These are phyloP conservation scores for Didymella glomerata DNA, from an alignment of 2,329 filamentous ascomycete species.

Conservation along the genomic window DNA sequence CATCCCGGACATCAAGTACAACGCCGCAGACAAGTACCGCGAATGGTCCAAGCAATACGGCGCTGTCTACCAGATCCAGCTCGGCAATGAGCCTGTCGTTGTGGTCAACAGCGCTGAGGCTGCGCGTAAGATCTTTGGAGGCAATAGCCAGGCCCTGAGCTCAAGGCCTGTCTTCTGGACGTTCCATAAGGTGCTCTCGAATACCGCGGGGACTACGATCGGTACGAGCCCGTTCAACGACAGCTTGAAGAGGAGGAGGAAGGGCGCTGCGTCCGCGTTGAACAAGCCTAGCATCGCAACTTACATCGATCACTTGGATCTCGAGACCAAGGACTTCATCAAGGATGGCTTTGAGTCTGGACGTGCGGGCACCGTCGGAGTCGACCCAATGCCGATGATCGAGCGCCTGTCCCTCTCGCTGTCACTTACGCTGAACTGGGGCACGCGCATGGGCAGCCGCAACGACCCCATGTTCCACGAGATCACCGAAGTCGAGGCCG, in stretches of 20 bases:
- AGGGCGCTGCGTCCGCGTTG: slow-evolving; percentile 70
- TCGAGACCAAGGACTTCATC: slow-evolving; percentile 70
- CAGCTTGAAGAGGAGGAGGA: slow-evolving; percentile 69
- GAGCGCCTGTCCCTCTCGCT: slow-evolving; percentile 70
- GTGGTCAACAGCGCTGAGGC: slow-evolving; percentile 55
- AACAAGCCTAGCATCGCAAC: slow-evolving; percentile 71
- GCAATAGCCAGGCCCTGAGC: slow-evolving; percentile 54
- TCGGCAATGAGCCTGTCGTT: slow-evolving; percentile 56
- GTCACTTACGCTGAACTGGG: slow-evolving; percentile 72
- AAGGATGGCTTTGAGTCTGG: slow-evolving; percentile 68
- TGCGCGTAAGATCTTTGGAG: slow-evolving; percentile 54
- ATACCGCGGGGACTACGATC: slow-evolving; percentile 72
- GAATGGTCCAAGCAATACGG: slow-evolving; percentile 55
- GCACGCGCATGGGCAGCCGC: slow-evolving; percentile 66
- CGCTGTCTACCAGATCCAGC: slow-evolving; percentile 57
- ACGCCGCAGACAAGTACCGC: slow-evolving; percentile 55
- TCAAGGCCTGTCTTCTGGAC: slow-evolving; percentile 57
- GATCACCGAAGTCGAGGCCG: slow-evolving; percentile 69
- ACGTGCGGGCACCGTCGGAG: slow-evolving; percentile 60
- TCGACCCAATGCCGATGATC: slow-evolving; percentile 74
- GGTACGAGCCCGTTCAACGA: slow-evolving; percentile 73
- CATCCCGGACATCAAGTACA: slow-evolving; percentile 54
- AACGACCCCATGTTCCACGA: slow-evolving; percentile 69
- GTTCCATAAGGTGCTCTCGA: slow-evolving; percentile 65
- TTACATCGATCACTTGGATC: slow-evolving; percentile 68